phyloP scores from a whole-genome alignment of 2,329 filamentous ascomycete genomes.

The Aspergillus quadrilineatus region DNA sequence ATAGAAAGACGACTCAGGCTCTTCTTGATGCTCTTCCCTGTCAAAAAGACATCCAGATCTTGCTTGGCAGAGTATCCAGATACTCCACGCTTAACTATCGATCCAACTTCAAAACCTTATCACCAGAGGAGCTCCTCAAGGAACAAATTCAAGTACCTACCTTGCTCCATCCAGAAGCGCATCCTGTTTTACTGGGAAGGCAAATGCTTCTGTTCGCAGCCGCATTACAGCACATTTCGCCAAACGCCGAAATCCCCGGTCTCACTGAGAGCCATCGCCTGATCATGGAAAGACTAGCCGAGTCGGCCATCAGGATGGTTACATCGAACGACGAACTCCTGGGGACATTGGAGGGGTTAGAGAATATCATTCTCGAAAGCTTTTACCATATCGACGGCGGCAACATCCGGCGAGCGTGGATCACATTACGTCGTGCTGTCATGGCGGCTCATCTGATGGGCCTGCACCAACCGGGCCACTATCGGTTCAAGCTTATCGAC shows the following conservation, averaged over 20 bases:
- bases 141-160: neutral
- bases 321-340: conserved; percentile 42
- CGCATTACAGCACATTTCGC: conserved; percentile 50
- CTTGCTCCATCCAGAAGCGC: conserved; percentile 30
- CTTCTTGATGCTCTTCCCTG: neutral
- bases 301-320: conserved; percentile 31
- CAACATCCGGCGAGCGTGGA: conserved; percentile 43
- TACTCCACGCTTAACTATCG: neutral
- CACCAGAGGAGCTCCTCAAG: neutral
- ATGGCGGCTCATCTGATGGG: conserved; percentile 44
- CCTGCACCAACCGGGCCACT: conserved; percentile 33
- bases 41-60: neutral
- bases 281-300: conserved; percentile 32
- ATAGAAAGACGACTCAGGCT: neutral
- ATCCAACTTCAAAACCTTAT: neutral
- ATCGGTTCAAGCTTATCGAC: neutral
- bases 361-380: conserved; percentile 45
- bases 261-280: conserved; percentile 16
- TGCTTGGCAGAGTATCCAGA: neutral
- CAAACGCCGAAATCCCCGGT: conserved; percentile 11
- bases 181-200: conserved; percentile 52
- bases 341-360: conserved; percentile 41
- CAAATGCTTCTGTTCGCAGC: conserved; percentile 49
- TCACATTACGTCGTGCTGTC: conserved; percentile 40
- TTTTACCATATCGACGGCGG: conserved; percentile 41